Base-by-base conservation (phyloP, 129 eudicot species). In the Gnaphalium uliginosum region DNA sequence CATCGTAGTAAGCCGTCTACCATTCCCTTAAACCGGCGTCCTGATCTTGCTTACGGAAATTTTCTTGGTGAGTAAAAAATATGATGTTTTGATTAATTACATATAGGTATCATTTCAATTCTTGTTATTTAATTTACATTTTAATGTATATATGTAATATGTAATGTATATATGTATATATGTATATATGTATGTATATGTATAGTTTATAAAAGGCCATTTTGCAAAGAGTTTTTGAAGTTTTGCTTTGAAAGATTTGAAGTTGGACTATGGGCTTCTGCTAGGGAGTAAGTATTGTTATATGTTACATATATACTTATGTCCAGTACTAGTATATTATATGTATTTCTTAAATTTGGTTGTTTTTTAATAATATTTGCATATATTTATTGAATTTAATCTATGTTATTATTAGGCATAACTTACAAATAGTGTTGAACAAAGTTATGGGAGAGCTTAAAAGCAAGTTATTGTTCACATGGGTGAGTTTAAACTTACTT, bases 161-260 rank as follows among this genome's bases (percentile, higher is more conserved):
- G n/a, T 13, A 37, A 37, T 74, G 78, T 27, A 0, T 58, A 18
- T 37, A 19, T 68, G 0, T 73, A n/a, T n/a, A n/a, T n/a, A 37
- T 74, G 78, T 27, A 0, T 58, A 18, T 37, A 19, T 68, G 0
- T 73, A n/a, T n/a, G n/a, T n/a, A n/a, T n/a, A 19, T 68, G 0
- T 73, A 19, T 71, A 87, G 96, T 90, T 35, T 87, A 78, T 79
- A 85, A 81, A 73, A 87, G 96, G 83, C 88, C 92, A 14, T 87
- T 59, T 35, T 72, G 78, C 24, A 68, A 87, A 25, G 84, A 67
- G 54, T 90, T 90, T 68, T 19, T 90, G 68, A 80, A 77, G 85
- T 90, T 87, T 51, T 87, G 92, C 78, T 81, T 87, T 51, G 87
- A 90, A 30, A 79, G 92, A 82, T 90, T 87, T 77, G 81, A 85